phyloP scores from a whole-genome alignment of 306 rosid genomes.

The Quercus cerris region DNA sequence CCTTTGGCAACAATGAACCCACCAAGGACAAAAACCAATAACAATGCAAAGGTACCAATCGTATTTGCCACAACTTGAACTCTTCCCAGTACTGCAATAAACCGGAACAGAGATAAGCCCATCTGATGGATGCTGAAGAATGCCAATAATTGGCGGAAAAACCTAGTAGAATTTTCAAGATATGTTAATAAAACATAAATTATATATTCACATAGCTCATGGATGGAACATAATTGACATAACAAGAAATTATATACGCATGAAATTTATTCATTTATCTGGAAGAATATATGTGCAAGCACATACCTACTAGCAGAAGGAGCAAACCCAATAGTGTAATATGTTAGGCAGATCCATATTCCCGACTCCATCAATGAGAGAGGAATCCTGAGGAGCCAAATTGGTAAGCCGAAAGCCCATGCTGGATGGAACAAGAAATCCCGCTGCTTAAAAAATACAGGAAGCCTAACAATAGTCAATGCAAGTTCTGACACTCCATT shows the following conservation, averaged over 20 bases:
- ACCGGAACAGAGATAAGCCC: conserved; percentile 70
- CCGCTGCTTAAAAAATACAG: conserved; percentile 73
- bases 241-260: neutral
- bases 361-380: conserved; percentile 68
- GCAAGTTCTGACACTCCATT: conserved; percentile 81
- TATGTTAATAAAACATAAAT: conserved; percentile 10
- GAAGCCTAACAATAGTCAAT: conserved; percentile 56
- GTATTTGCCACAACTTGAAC: conserved; percentile 57
- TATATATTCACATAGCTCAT: conserved; percentile 1
- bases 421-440: conserved; percentile 60
- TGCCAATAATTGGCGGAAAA: conserved; percentile 77
- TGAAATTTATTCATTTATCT: neutral
- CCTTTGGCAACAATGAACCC: conserved; percentile 85
- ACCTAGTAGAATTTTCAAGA: conserved; percentile 38
- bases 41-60: conserved; percentile 58
- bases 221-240: neutral
- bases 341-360: conserved; percentile 65
- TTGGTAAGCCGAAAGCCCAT: conserved; percentile 77
- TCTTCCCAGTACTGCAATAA: conserved; percentile 86
- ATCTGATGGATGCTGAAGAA: conserved; percentile 79
- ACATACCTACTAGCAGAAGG: conserved; percentile 74
- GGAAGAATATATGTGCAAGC: neutral
- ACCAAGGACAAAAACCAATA: conserved; percentile 73
- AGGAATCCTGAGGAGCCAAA: conserved; percentile 69
- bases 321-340: conserved; percentile 77